Percentiles rank a stretch among this genome's conserved stretches.
Evolutionary conservation across 495 filamentous ascomycete genomes (phyloP).

Genomic region (Barbatosphaeria neglecta): DNA sequence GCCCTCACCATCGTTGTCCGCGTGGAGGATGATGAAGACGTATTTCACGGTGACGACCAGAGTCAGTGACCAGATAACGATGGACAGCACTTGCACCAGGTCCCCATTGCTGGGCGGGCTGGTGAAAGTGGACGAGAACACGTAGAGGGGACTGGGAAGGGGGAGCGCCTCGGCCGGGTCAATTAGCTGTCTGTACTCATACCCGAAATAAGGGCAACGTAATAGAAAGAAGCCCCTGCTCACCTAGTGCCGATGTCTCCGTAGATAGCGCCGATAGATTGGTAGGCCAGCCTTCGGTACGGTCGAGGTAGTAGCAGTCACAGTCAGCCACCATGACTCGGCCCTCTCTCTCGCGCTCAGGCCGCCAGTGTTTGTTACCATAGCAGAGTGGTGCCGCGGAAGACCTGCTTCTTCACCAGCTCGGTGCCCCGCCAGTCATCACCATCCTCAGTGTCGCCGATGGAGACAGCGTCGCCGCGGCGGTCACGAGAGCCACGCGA

Average conservation of each 20-base stretch:
- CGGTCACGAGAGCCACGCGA: constrained; percentile 12
- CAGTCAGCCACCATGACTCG: too few relatives aligned
- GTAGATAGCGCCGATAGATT: constrained; percentile 62
- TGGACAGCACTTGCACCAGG: constrained; percentile 56
- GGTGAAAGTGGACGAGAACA: constrained; percentile 59
- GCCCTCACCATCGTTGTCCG: constrained; percentile 69
- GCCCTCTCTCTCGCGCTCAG: too few relatives aligned
- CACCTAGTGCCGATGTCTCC: constrained; percentile 62
- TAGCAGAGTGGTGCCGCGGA: constrained; percentile 28
- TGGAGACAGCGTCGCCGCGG: constrained; percentile 4
- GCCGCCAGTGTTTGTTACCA: constrained; percentile 13
- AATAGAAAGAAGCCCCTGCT: background rate
- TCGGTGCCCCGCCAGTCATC: constrained; percentile 24
- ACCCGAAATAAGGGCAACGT: background rate
- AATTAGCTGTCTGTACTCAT: too few relatives aligned
- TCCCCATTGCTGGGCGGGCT: constrained; percentile 44
- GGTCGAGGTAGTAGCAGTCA: too few relatives aligned
- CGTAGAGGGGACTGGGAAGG: constrained; percentile 45
- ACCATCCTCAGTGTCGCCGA: constrained; percentile 22
- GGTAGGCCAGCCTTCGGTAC: constrained; percentile 45
- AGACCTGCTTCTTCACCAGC: constrained; percentile 30
- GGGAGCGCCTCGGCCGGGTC: background rate
- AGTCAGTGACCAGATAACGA: constrained; percentile 64
- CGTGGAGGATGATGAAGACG: constrained; percentile 52
- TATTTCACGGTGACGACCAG: constrained; percentile 70